These are phyloP conservation scores for Xylariaceae sp. DNA, from an alignment of 2,329 filamentous ascomycete species.

Conservation along the genomic window DNA sequence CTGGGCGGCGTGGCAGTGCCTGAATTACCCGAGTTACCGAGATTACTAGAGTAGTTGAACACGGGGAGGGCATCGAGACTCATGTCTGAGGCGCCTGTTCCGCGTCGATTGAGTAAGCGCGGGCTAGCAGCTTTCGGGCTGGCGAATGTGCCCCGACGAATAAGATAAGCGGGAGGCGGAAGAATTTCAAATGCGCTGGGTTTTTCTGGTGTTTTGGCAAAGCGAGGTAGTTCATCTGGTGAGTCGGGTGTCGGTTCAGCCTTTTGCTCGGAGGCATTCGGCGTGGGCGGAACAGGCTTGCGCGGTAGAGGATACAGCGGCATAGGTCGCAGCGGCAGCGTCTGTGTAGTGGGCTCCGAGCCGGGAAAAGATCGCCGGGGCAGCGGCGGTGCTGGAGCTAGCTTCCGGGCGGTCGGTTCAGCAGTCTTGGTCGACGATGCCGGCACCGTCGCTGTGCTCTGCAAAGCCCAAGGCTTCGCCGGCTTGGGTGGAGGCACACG, in stretches of 20 bases:
- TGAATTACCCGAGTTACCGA: slow-evolving; percentile 18
- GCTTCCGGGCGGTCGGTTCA: slow-evolving; percentile 9
- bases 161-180: slow-evolving; percentile 42
- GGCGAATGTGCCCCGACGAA: slow-evolving; percentile 41
- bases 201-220: not conserved
- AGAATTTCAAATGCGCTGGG: slow-evolving; percentile 8
- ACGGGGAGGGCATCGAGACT: slow-evolving; percentile 38
- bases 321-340: slow-evolving; percentile 33
- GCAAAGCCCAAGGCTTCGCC: slow-evolving; percentile 51
- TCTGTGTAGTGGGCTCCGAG: slow-evolving; percentile 19
- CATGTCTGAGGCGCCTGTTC: slow-evolving; percentile 36
- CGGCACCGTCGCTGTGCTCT: slow-evolving; percentile 35
- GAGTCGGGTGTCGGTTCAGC: not conserved
- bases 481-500: slow-evolving; percentile 46
- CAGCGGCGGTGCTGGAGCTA: slow-evolving; percentile 34
- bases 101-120: slow-evolving; percentile 24
- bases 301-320: slow-evolving; percentile 38
- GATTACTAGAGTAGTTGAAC: too few species aligned
- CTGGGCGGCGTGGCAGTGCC: slow-evolving; percentile 14
- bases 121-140: slow-evolving; percentile 26
- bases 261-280: slow-evolving; percentile 36
- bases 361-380: slow-evolving; percentile 32
- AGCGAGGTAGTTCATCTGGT: not conserved
- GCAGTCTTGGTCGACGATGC: slow-evolving; percentile 14
- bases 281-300: slow-evolving; percentile 38